Evolutionary conservation across 1,284 basidiomycete species (phyloP), one percentile per base, ranked within the genome.

Genomic region (Spongiforma sp.): DNA sequence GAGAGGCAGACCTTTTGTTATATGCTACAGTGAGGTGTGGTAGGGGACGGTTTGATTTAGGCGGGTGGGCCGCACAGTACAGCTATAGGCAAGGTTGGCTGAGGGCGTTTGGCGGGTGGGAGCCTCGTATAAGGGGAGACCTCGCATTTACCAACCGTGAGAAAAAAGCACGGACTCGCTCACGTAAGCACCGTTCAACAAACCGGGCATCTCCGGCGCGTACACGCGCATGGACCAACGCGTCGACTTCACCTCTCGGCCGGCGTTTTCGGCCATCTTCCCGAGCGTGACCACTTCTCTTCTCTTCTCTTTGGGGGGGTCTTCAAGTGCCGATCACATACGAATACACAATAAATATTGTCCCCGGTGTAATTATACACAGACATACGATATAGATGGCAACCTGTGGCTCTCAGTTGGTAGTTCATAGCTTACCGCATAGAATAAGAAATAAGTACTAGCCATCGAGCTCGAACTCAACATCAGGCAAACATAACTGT

Each of bases 401-500:
- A 65, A 54, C 41, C 66, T 61, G 62, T 12, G 32, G 26, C 24
- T 50, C 32, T 61, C 26, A n/a, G n/a, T n/a, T n/a, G n/a, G n/a
- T n/a, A n/a, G n/a, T n/a, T n/a, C 30, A 28, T 17, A 61, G 34
- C 71, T 65, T 55, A 72, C 71, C 69, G 57, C 10, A 3, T n/a
- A n/a, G n/a, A n/a, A n/a, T n/a, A n/a, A n/a, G n/a, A n/a, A n/a
- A n/a, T n/a, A n/a, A n/a, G n/a, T n/a, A n/a, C 60, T 75, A 75
- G 21, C 43, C 53, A 30, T 67, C 67, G 32, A 66, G 61, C 33
- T 66, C 73, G 28, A 75, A 75, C 55, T 75, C 67, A 30, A 71
- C 53, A 19, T 76, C 77, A 28, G 84, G 83, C 48, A 91, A 81
- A 71, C 88, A 89, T 10, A 92, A 70, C 74, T 92, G 89, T 32